These are phyloP conservation scores for Canna indica DNA, from an alignment of 176 grass and related monocot genomes.

Conservation along the genomic window DNA sequence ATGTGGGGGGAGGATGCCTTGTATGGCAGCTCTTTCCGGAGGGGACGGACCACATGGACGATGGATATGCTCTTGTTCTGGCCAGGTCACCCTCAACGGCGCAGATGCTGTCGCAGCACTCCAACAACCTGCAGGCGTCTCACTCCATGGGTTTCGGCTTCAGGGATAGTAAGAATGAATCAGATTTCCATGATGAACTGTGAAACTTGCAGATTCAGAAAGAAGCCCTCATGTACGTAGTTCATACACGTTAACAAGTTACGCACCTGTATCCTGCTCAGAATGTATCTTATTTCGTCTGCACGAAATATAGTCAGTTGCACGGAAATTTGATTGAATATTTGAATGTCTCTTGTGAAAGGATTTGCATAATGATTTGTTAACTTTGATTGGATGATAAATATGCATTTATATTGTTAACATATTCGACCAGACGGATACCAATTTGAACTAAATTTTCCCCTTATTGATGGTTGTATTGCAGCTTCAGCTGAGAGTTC, in stretches of 20 bases:
- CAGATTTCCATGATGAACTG: background rate
- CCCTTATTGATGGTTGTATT: background rate
- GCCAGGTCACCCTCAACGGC: conserved; percentile 43
- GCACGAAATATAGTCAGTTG: background rate
- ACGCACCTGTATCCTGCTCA: no score
- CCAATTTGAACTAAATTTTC: no score
- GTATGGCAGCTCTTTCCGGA: conserved; percentile 89
- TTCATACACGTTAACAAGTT: no score
- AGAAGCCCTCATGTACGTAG: no score
- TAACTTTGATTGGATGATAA: no score
- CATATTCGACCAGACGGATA: no score
- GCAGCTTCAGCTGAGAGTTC: conserved; percentile 1
- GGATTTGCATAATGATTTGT: no score
- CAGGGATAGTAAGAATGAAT: background rate
- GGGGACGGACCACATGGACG: conserved; percentile 73
- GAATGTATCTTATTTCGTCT: background rate
- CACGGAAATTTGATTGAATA: background rate
- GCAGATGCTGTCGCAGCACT: conserved; percentile 37
- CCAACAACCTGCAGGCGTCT: conserved; percentile 19
- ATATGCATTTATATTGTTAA: no score
- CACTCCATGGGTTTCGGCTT: background rate
- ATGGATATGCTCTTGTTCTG: conserved; percentile 66
- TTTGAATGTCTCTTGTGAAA: no score
- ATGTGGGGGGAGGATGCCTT: conserved; percentile 61
- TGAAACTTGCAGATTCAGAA: background rate